Conservation (phyloP, 225 moss, liverwort and hornwort genomes). For the Pleurozium schreberi region DNA sequence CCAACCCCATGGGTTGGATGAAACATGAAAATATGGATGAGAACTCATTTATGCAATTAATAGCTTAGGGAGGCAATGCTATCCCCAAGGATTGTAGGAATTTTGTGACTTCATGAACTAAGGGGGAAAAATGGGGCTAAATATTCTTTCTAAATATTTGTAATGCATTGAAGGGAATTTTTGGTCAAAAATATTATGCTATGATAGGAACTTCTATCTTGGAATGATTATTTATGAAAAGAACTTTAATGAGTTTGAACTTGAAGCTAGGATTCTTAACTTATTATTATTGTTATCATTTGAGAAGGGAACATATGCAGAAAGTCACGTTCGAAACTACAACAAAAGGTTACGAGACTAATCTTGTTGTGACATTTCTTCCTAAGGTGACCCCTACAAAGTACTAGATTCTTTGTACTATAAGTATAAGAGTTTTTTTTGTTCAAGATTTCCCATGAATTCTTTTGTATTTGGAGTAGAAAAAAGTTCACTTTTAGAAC, state of each 20-base stretch:
- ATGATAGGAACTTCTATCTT: background rate
- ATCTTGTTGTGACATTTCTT: too few relatives aligned
- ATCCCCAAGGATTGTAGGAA: background rate
- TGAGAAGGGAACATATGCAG: background rate
- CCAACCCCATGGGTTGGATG: too few relatives aligned
- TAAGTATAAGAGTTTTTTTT: too few relatives aligned
- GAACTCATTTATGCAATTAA: background rate
- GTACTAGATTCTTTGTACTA: too few relatives aligned
- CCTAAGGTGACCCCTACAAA: rapidly evolving
- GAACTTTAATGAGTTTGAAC: background rate
- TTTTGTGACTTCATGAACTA: background rate
- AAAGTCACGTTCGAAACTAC: background rate
- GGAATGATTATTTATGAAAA: background rate
- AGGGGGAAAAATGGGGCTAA: too few relatives aligned
- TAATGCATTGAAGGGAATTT: background rate
- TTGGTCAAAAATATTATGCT: background rate
- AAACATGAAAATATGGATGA: too few relatives aligned
- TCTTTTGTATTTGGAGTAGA: too few relatives aligned
- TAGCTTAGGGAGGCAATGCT: background rate
- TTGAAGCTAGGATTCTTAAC: background rate
- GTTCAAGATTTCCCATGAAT: background rate
- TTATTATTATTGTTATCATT: background rate
- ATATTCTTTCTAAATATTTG: background rate
- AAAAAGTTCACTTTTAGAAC: background rate
- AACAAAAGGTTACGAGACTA: too few relatives aligned